phyloP scores from a whole-genome alignment of 495 filamentous ascomycete genomes.

The Pyronema domesticum region DNA sequence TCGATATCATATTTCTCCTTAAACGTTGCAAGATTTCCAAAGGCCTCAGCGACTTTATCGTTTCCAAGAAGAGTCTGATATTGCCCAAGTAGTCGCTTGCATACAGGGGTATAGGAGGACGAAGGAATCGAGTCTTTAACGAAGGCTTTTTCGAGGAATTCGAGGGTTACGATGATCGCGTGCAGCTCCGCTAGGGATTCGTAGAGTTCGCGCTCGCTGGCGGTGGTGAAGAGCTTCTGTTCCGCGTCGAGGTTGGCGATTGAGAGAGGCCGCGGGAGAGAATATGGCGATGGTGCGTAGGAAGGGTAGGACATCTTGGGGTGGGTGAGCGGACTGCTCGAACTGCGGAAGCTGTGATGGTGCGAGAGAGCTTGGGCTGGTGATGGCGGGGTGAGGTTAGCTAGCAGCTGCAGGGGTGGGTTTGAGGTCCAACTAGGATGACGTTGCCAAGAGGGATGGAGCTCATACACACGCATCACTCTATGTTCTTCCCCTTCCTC shows the following conservation, averaged over 20 bases:
- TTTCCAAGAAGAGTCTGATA: conserved; percentile 87
- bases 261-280: conserved; percentile 15
- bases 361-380: too few relatives aligned
- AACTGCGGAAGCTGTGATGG: too few relatives aligned
- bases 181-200: conserved; percentile 95
- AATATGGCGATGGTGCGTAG: conserved; percentile 15
- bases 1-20: conserved; percentile 31
- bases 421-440: too few relatives aligned
- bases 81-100: conserved; percentile 79
- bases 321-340: background rate
- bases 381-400: too few relatives aligned
- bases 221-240: conserved; percentile 72
- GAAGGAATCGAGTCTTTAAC: conserved; percentile 89
- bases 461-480: too few relatives aligned
- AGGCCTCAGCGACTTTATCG: conserved; percentile 64
- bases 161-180: conserved; percentile 87
- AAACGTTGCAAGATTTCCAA: conserved; percentile 82
- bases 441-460: too few relatives aligned
- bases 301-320: conserved; percentile 11
- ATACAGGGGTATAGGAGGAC: conserved; percentile 89
- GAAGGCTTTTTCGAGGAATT: conserved; percentile 91
- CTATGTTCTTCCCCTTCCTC: too few relatives aligned
- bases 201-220: conserved; percentile 77
- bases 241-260: conserved; percentile 40
- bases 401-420: too few relatives aligned